Conservation (phyloP, 1,284 basidiomycete genomes). For the Ceratorhiza oryzae-sativae region DNA sequence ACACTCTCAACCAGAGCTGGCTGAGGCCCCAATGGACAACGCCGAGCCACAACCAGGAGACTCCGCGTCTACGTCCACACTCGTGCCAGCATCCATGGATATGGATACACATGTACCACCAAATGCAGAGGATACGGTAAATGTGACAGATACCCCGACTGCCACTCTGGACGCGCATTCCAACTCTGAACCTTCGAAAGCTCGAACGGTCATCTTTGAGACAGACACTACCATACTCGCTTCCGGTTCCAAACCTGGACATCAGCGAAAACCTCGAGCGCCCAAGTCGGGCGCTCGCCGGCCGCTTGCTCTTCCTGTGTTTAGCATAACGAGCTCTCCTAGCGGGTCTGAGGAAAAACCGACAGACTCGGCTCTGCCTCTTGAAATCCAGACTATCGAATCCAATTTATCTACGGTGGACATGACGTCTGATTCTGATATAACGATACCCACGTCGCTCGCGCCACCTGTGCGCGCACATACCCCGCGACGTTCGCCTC, state of each 20-base stretch:
- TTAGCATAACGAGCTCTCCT: constrained; percentile 16
- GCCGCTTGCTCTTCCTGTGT: constrained; percentile 19
- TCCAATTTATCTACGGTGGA: constrained; percentile 18
- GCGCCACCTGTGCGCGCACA: constrained; percentile 13
- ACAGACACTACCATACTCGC: constrained; percentile 1
- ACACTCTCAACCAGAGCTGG: background rate
- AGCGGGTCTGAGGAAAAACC: constrained; percentile 12
- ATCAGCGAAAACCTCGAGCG: background rate
- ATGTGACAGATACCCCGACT: background rate
- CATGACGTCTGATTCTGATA: constrained; percentile 3
- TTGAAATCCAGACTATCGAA: background rate
- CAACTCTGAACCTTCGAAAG: background rate
- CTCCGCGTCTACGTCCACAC: background rate
- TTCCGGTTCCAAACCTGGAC: background rate
- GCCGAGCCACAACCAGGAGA: constrained; percentile 8
- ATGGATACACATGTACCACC: background rate
- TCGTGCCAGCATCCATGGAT: background rate
- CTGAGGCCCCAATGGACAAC: constrained; percentile 13
- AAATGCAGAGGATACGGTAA: background rate
- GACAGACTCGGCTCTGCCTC: background rate
- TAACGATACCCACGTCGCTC: constrained; percentile 32
- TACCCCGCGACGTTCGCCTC: constrained; percentile 36
- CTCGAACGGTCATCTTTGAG: constrained; percentile 2
- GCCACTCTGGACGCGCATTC: constrained; percentile 10
- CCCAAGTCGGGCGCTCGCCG: constrained; percentile 15